Base-by-base conservation (phyloP, 2,329 filamentous ascomycete genomes). In the Verticillium nubilum region DNA sequence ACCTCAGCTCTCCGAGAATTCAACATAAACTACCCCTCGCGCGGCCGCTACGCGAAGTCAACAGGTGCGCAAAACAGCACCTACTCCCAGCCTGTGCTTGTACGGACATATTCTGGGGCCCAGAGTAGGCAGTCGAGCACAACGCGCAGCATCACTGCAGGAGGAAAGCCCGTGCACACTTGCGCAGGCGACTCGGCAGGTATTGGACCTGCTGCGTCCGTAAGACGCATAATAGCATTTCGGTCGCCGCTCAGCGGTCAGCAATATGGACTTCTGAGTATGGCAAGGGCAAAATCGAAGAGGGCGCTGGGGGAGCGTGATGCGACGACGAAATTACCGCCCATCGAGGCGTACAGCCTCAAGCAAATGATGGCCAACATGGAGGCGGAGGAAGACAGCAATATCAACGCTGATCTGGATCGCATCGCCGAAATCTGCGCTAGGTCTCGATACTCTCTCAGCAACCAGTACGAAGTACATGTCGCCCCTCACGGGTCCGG, bases 371-470 rank as follows among this genome's bases (percentile, higher is more conserved):
- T 88, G 76, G 79, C 80, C 57, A 81, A 82, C 60, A 76, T 85
- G 54, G 77, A 82, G 61, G 73, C 74, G 1, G 73, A 77, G 56
- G 74, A 74, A 56, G 72, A 72, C 5, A 73, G 72, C 55, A 78
- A 82, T 60, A 83, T 87, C 61, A 77, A 78, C 57, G 76, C 84
- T 13, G 84, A 87, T 66, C 73, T 88, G 56, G 85, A 88, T 62
- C 80, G 84, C 47, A 88, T 88, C 66, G 86, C 86, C 12, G 85
- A 88, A 69, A 88, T 88, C 31, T 88, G 85, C 71, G 86, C 86
- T 37, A 78, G 83, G 33, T 87, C 85, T 13, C 79, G 82, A 52
- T 88, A 87, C 69, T 87, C 85, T 47, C 69, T 88, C 57, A 87
- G 85, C 70, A 86, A 87, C 68, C 85, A 88, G 67, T 87, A 88